These are phyloP conservation scores for Apophysomyces trapeziformis DNA, from an alignment of 371 early-diverging fungal species.

Conservation along the genomic window DNA sequence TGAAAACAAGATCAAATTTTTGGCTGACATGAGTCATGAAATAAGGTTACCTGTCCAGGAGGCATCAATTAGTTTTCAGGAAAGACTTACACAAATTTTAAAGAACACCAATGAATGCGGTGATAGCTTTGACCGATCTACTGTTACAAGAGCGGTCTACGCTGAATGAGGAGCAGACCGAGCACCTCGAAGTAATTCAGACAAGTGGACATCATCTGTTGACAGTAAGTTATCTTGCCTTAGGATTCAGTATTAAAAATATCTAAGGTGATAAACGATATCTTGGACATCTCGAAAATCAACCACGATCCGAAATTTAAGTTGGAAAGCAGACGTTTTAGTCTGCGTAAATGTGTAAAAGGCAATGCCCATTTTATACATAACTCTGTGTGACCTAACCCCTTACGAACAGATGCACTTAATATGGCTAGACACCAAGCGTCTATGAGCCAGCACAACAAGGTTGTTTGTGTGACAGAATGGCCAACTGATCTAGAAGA, in stretches of 20 bases:
- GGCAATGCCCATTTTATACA: conserved; percentile 33
- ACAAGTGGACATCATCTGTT: conserved; percentile 65
- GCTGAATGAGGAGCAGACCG: conserved; percentile 56
- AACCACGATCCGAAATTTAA: conserved; percentile 66
- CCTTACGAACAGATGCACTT: conserved; percentile 36
- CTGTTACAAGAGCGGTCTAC: conserved; percentile 55
- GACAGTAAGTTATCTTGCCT: conserved; percentile 39
- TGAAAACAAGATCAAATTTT: conserved; percentile 63
- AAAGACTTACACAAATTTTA: conserved; percentile 3
- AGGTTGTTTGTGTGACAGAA: conserved; percentile 55
- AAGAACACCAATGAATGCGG: conserved; percentile 67
- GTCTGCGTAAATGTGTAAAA: conserved; percentile 64
- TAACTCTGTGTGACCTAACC: not conserved
- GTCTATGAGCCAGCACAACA: conserved; percentile 48
- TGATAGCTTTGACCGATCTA: conserved; percentile 62
- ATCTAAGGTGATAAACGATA: conserved; percentile 61
- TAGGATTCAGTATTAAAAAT: not conserved
- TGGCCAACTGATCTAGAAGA: conserved; percentile 61
- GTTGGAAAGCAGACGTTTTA: conserved; percentile 57
- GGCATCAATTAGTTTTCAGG: not conserved
- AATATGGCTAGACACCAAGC: conserved; percentile 58
- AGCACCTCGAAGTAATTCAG: conserved; percentile 62
- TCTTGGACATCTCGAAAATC: conserved; percentile 62
- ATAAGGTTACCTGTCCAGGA: conserved; percentile 33
- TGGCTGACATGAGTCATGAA: conserved; percentile 64